Evolutionary conservation across 2,329 filamentous ascomycete genomes (phyloP).

Genomic region (Aspergillus oerlinghausenensis): DNA sequence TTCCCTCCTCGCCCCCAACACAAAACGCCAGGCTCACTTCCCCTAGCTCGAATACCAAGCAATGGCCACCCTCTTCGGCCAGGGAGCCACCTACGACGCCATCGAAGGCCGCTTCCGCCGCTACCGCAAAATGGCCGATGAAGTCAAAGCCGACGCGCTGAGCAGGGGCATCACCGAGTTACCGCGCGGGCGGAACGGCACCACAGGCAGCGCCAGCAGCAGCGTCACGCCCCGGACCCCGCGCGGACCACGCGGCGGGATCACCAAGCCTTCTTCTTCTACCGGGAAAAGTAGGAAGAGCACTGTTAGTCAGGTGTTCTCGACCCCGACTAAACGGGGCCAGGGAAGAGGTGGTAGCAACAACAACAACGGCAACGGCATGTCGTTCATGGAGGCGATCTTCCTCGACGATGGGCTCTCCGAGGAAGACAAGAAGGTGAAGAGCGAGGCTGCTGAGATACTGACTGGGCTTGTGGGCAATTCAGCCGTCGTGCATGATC

Average conservation of each 20-base stretch:
- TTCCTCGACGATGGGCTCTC: conserved; percentile 7
- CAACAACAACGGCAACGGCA: background rate
- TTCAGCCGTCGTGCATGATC: background rate
- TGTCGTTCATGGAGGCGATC: conserved; percentile 11
- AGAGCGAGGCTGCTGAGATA: conserved; percentile 1
- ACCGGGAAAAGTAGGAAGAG: background rate
- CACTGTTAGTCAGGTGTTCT: background rate
- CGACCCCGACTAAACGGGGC: conserved; percentile 5
- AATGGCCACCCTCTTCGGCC: conserved; percentile 44
- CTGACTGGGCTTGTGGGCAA: background rate
- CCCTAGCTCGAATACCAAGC: conserved; percentile 42
- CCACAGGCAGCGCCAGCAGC: background rate
- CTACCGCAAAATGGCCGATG: conserved; percentile 39
- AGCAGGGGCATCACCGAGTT: conserved; percentile 8
- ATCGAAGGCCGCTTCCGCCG: conserved; percentile 45
- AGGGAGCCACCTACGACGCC: conserved; percentile 45
- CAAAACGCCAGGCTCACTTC: background rate
- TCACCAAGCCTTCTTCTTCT: conserved; percentile 12
- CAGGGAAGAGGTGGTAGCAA: background rate
- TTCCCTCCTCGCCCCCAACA: too few species aligned
- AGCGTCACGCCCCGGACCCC: conserved; percentile 12
- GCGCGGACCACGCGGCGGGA: conserved; percentile 11
- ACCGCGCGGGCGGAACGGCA: conserved; percentile 7
- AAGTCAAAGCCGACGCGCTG: conserved; percentile 27
- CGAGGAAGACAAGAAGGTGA: conserved; percentile 5